Evolutionary conservation across 2,329 filamentous ascomycete species (phyloP), one percentile per base, ranked within the genome.

Genomic region (Calonectria pauciramosa): DNA sequence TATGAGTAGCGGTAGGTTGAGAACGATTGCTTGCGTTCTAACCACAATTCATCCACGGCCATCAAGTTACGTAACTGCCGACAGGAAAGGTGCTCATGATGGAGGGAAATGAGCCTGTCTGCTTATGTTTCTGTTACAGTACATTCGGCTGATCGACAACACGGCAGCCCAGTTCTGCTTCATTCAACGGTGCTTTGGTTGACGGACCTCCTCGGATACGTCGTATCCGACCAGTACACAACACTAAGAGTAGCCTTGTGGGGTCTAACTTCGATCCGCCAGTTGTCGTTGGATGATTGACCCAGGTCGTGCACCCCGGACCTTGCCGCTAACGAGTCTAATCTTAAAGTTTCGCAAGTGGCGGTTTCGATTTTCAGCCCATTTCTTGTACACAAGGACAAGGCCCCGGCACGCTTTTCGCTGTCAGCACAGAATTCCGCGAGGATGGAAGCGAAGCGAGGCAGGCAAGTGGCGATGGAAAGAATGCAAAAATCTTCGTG

Each of bases 291-390:
- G 75, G 74, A 71, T 56, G 64, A 69, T 60, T 30, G 52, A 28
- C 28, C 54, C 38, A 20, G 64, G 73, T 63, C 77, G 70, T 71
- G 72, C 74, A 78, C 70, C 72, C 74, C 68, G 56, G 70, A 68
- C 74, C 76, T 65, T 74, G 76, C 47, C 68, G 41, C 69, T 75
- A 74, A 79, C 44, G 76, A 80, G 78, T 59, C 69, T 78, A 79
- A 80, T 78, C 71, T 80, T 74, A 78, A 80, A 69, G 51, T 78
- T 79, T 38, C 70, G 56, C 4, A 54, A 64, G 72, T 66, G 65
- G 77, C 69, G 56, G 78, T 80, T 78, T 79, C 76, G 41, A 75
- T 36, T 18, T 68, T 72, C 74, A 73, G 68, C 71, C 76, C 41
- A 52, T 38, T n/a, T 30, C 13, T 30, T 44, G 26, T 30, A 10